Evolutionary conservation across 2,329 filamentous ascomycete genomes (phyloP).

Genomic region (Arthrobotrys iridis): DNA sequence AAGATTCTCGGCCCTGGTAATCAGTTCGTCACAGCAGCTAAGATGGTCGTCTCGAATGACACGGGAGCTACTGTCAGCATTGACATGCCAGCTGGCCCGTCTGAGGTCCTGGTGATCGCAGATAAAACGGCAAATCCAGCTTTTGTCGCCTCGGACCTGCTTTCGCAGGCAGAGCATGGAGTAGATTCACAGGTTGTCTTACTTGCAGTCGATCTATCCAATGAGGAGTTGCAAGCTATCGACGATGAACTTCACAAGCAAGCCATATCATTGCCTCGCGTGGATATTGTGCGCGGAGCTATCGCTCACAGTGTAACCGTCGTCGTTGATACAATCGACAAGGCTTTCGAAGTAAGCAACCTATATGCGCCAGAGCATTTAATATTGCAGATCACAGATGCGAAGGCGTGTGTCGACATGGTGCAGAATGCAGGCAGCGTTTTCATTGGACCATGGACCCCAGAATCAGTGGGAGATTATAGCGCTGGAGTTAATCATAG

Average conservation of each 20-base stretch:
- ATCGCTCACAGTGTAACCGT: slow-evolving; percentile 94
- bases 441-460: slow-evolving; percentile 95
- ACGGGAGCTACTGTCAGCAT: slow-evolving; percentile 95
- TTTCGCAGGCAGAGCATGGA: slow-evolving; percentile 96
- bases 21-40: slow-evolving; percentile 97
- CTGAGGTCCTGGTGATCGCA: slow-evolving; percentile 94
- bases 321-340: slow-evolving; percentile 73
- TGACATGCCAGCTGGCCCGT: slow-evolving; percentile 97
- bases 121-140: slow-evolving; percentile 88
- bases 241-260: slow-evolving; percentile 91
- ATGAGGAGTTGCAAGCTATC: slow-evolving; percentile 79
- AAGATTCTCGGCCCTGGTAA: slow-evolving; percentile 98
- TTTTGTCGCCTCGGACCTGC: slow-evolving; percentile 92
- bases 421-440: slow-evolving; percentile 96
- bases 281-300: slow-evolving; percentile 89
- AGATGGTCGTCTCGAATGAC: slow-evolving; percentile 98
- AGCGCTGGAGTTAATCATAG: slow-evolving; percentile 98
- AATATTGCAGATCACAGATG: slow-evolving; percentile 86
- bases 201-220: slow-evolving; percentile 81
- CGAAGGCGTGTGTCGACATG: slow-evolving; percentile 76
- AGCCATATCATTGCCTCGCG: slow-evolving; percentile 84
- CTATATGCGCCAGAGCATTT: slow-evolving; percentile 95
- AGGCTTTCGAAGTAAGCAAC: slow-evolving; percentile 86
- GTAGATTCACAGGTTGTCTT: slow-evolving; percentile 94
- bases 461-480: slow-evolving; percentile 97